These are phyloP conservation scores for Nicotiana benthamiana DNA, from an alignment of 257 asterid genomes.

Conservation along the genomic window DNA sequence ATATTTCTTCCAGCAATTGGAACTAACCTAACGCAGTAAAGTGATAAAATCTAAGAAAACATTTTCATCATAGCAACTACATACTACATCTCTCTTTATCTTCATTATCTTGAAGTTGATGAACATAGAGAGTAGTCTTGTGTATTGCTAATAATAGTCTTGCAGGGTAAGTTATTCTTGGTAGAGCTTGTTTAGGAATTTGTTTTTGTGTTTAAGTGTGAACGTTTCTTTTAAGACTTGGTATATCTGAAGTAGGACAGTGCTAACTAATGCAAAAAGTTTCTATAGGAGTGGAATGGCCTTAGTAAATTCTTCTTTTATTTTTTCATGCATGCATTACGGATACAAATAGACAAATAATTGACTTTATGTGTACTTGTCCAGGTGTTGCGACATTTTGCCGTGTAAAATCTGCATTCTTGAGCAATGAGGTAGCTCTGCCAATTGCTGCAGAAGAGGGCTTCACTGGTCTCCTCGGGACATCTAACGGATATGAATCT, in stretches of 20 bases:
- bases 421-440: conserved; percentile 66
- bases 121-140: not conserved
- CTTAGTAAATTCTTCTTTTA: too few species aligned
- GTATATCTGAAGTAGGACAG: not conserved
- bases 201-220: not conserved
- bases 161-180: not conserved
- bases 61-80: not conserved
- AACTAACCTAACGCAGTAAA: not conserved
- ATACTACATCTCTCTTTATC: not conserved
- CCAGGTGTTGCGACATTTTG: conserved; percentile 95
- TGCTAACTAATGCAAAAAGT: not conserved
- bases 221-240: not conserved
- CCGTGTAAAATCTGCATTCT: conserved; percentile 74
- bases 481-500: conserved; percentile 32
- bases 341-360: not conserved
- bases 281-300: too few species aligned
- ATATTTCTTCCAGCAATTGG: not conserved
- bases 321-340: too few species aligned
- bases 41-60: not conserved
- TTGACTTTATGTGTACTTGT: not conserved
- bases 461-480: conserved; percentile 65
- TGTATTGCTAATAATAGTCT: not conserved
- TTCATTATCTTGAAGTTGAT: not conserved
- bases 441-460: conserved; percentile 94
- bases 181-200: not conserved